These are phyloP conservation scores for Porcisia hertigi DNA, from an alignment of 208 protist species.

Conservation along the genomic window DNA sequence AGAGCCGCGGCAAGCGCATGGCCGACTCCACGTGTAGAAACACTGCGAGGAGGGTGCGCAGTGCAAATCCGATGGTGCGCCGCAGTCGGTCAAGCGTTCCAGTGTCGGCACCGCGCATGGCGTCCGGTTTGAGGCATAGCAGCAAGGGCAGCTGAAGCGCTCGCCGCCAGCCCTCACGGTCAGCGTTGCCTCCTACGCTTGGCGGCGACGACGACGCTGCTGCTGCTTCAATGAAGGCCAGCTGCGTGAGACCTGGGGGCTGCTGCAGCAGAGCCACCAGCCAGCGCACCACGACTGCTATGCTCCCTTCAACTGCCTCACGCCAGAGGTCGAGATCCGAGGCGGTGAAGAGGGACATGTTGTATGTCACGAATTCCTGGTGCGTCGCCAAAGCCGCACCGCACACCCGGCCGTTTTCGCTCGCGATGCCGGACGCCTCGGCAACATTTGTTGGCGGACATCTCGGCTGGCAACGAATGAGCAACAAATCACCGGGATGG, in stretches of 20 bases:
- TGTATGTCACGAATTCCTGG: constrained; percentile 60
- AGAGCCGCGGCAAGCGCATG: constrained; percentile 51
- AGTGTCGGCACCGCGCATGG: constrained; percentile 32
- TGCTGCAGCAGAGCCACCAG: constrained; percentile 44
- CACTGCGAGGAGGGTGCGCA: constrained; percentile 58
- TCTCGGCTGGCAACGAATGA: constrained; percentile 39
- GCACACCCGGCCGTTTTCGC: not conserved
- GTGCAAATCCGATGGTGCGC: constrained; percentile 46
- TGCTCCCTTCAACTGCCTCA: constrained; percentile 60
- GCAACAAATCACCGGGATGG: constrained; percentile 58
- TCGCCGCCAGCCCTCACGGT: constrained; percentile 60
- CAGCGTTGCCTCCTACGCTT: not conserved
- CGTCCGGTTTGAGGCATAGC: constrained; percentile 32
- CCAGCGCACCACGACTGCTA: constrained; percentile 45
- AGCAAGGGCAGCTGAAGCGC: constrained; percentile 72
- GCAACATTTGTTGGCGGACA: not conserved
- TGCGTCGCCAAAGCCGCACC: constrained; percentile 30
- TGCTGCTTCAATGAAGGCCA: constrained; percentile 61
- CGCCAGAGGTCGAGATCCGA: constrained; percentile 62
- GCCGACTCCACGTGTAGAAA: constrained; percentile 49
- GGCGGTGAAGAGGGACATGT: constrained; percentile 45
- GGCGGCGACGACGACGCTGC: constrained; percentile 11
- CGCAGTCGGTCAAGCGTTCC: constrained; percentile 48
- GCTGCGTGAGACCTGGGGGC: constrained; percentile 70
- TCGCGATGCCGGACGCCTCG: not conserved